A percentile compares a stretch with the other conserved stretches of the same genome.
phyloP scores from a whole-genome alignment of 805 yeast species.

The Cyberlindnera petersonii region DNA sequence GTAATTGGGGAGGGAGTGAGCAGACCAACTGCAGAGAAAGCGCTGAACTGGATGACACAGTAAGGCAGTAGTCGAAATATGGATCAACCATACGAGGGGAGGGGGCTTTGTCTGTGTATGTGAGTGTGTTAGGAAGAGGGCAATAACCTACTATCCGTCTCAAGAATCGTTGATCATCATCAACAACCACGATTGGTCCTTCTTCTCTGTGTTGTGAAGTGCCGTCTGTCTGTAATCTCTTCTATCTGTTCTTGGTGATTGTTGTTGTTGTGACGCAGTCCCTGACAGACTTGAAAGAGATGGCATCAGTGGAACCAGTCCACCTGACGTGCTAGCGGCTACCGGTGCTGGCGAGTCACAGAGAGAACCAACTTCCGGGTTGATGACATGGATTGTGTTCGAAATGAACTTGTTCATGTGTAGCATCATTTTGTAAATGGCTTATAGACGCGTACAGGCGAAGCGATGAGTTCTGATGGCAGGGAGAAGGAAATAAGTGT shows the following conservation, averaged over 20 bases:
- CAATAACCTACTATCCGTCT: no score
- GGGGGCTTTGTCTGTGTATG: no score
- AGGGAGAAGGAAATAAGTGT: no score
- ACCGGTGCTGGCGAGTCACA: conserved; percentile 14
- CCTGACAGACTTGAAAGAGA: not conserved
- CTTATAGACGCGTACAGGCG: no score
- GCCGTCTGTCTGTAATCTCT: conserved; percentile 7
- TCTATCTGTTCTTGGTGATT: not conserved
- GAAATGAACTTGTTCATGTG: conserved; percentile 24
- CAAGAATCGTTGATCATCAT: conserved; percentile 23
- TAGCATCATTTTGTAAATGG: conserved; percentile 16
- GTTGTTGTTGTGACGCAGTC: not conserved
- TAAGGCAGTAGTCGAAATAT: no score
- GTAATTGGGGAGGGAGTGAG: no score
- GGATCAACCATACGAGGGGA: no score
- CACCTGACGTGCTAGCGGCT: not conserved
- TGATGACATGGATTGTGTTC: conserved; percentile 19
- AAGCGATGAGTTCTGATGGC: no score
- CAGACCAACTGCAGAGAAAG: no score
- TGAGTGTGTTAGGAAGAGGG: no score
- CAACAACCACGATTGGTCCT: conserved; percentile 28
- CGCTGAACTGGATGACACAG: no score
- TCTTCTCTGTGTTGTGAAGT: conserved; percentile 11
- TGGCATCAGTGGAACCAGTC: conserved; percentile 1
- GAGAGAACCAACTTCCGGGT: conserved; percentile 18